phyloP scores from a whole-genome alignment of 1,284 basidiomycete species.

The Apiotrichum domesticum region DNA sequence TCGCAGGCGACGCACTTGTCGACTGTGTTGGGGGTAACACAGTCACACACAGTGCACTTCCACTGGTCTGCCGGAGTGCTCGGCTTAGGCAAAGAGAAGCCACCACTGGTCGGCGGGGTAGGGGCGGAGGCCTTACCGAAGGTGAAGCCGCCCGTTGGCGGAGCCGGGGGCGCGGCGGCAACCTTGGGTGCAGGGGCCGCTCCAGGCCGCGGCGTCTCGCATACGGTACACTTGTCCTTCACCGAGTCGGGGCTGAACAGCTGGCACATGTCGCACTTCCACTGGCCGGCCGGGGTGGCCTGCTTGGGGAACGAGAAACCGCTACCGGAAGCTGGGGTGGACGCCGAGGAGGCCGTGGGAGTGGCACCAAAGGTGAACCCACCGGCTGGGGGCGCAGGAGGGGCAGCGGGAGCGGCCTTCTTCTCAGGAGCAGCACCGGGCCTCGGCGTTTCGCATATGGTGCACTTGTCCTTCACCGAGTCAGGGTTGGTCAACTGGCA shows the following conservation, averaged over 20 bases:
- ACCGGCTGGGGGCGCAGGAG: no score
- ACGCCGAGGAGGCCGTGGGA: no score
- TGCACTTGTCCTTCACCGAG: not conserved
- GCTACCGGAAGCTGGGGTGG: no score
- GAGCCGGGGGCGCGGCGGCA: not conserved
- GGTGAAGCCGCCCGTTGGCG: conserved; percentile 3
- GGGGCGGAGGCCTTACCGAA: not conserved
- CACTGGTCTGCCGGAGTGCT: conserved; percentile 38
- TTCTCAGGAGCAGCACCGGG: not conserved
- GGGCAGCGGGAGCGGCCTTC: no score
- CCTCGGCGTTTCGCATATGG: not conserved
- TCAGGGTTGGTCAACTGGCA: not conserved
- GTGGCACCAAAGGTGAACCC: no score
- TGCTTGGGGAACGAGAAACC: no score
- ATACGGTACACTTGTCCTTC: conserved; percentile 52
- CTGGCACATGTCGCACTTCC: conserved; percentile 53
- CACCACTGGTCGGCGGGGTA: not conserved
- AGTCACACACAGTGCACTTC: conserved; percentile 56
- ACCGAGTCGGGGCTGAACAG: conserved; percentile 50
- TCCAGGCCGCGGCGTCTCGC: conserved; percentile 49
- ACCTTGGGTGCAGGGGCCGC: not conserved
- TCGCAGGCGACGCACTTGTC: conserved; percentile 56
- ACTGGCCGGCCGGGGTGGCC: conserved; percentile 26
- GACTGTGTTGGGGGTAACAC: no score
- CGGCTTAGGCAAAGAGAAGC: conserved; percentile 47